These are phyloP conservation scores for Thuidium tamariscinum DNA, from an alignment of 225 moss, liverwort and hornwort species.

Conservation along the genomic window DNA sequence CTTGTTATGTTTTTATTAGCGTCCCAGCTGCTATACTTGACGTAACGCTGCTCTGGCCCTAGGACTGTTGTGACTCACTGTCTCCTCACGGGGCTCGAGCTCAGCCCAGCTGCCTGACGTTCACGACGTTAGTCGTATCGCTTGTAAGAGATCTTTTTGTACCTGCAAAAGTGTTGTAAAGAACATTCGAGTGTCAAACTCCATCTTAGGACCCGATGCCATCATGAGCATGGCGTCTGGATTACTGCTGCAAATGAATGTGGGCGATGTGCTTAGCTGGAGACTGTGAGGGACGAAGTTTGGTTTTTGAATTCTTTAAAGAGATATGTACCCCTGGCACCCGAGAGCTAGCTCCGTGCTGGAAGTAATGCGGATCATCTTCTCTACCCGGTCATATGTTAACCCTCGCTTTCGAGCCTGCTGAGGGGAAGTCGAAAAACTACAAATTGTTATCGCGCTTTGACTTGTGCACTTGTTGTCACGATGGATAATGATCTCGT, in stretches of 20 bases:
- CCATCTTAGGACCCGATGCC: not conserved
- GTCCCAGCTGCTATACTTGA: not conserved
- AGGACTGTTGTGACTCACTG: not conserved
- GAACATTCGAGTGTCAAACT: not conserved
- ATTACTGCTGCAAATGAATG: not conserved
- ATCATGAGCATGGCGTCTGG: not conserved
- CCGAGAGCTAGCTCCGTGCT: not conserved
- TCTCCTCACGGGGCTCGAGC: not conserved
- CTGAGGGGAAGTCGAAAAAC: not conserved
- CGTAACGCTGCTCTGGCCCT: not conserved
- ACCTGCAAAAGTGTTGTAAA: not conserved
- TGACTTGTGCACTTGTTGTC: not conserved
- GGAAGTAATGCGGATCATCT: not conserved
- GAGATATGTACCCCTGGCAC: not conserved
- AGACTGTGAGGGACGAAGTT: not conserved
- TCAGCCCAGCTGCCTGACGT: not conserved
- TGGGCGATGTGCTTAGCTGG: not conserved
- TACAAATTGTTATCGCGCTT: not conserved
- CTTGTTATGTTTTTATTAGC: not conserved
- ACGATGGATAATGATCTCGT: not conserved
- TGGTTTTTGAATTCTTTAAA: not conserved
- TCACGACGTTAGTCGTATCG: not conserved
- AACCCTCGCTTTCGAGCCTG: not conserved
- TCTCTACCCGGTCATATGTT: not conserved
- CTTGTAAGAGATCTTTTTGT: not conserved